Evolutionary conservation across 345 rosid species (phyloP), one percentile per base, ranked within the genome.

Genomic region (Brassica incana): DNA sequence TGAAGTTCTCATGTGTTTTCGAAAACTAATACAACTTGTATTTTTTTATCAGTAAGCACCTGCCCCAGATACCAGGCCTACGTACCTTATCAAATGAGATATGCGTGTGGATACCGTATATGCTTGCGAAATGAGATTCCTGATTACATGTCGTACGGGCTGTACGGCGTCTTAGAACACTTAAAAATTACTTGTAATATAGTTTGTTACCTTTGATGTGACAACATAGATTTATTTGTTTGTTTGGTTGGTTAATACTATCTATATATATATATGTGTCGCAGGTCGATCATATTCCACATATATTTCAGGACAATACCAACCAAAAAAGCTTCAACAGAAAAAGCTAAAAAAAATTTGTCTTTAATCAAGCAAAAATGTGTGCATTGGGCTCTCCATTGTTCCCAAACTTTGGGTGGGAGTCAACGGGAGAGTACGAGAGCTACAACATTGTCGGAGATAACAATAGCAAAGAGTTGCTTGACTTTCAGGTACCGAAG

Each of bases 381-480:
- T 63, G 79, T 64, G 79, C 79, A 64, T 75, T 80, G 59, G 76
- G 71, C 3, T 75, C 83, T 63, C 76, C 76, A 63, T 8, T 75
- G 56, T 70, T 80, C 63, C 72, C 80, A 54, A 75, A 75, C 63
- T 80, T 80, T 3, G 83, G 79, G 3, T 75, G 79, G 76, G 76
- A 72, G 56, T 70, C 76, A 3, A 65, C 52, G 15, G 78, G 43
- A 74, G 75, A 79, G 45, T 79, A 73, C 65, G 79, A 80, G 68
- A 75, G 72, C 67, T 38, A 69, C 54, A 75, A 56, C 73, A 14
- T 32, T 6, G 40, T 60, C 50, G 76, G 72, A 54, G 54, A 48
- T 48, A 12, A 48, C 54, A 1, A 64, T 50, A 70, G 45, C 64
- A 65, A 64, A 25, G 54, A 16, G 8, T 70, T 70, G 75, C 65